These are phyloP conservation scores for Tetrahymena malaccensis DNA, from an alignment of 73 alveolate species.

Conservation along the genomic window DNA sequence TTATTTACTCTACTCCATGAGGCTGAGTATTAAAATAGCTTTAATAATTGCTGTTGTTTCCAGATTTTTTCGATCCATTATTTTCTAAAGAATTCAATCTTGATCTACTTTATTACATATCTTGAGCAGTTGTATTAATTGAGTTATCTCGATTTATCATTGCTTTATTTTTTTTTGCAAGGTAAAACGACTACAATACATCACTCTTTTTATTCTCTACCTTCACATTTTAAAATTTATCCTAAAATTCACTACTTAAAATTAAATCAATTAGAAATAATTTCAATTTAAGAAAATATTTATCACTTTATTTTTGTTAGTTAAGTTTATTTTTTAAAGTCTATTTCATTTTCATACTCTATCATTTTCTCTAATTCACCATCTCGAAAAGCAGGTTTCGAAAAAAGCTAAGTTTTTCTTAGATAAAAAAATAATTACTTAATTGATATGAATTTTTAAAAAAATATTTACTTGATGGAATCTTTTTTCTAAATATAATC, in stretches of 20 bases:
- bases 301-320: neutral
- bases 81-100: neutral
- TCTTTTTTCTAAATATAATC: neutral
- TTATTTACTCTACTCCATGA: neutral
- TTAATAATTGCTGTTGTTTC: neutral
- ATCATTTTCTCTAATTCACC: neutral
- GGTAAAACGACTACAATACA: neutral
- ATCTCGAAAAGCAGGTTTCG: neutral
- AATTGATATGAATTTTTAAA: neutral
- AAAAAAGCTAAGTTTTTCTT: neutral
- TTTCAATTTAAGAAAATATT: neutral
- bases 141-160: neutral
- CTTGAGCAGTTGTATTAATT: neutral
- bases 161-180: neutral
- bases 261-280: neutral
- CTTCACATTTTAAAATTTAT: neutral
- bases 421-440: neutral
- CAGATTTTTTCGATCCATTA: neutral
- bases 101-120: neutral
- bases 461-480: neutral
- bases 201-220: neutral
- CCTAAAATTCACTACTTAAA: neutral
- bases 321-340: neutral
- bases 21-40: neutral
- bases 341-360: neutral